phyloP scores from a whole-genome alignment of 2,329 filamentous ascomycete species.

The Tolypocladium tundrense region DNA sequence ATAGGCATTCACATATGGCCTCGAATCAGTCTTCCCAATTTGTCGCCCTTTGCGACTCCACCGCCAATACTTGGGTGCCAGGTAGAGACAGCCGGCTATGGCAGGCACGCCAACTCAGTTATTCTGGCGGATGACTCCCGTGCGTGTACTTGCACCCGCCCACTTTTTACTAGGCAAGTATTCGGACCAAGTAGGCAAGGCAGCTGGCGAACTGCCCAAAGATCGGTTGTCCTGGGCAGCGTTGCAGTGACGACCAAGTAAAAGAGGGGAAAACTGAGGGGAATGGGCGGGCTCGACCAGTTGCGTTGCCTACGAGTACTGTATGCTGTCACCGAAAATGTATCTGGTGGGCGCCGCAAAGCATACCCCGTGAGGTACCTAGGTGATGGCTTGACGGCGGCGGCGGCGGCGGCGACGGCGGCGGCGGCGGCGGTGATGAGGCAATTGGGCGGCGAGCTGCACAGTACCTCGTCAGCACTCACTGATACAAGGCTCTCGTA shows the following conservation, averaged over 20 bases:
- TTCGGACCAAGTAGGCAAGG: neutral
- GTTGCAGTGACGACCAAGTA: neutral
- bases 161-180: neutral
- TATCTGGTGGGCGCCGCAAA: neutral
- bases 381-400: neutral
- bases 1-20: neutral
- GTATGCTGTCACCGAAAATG: neutral
- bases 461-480: neutral
- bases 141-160: neutral
- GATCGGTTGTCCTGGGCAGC: neutral
- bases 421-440: neutral
- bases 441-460: neutral
- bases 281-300: neutral
- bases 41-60: neutral
- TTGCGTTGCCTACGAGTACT: neutral
- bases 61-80: neutral
- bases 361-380: neutral
- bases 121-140: neutral
- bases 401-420: neutral
- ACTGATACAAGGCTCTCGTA: neutral
- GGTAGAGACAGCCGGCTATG: neutral
- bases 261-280: neutral
- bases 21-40: neutral
- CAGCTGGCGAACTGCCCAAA: neutral
- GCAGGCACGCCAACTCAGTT: neutral